Percentiles rank a stretch among this genome's conserved stretches.
These are phyloP conservation scores for Coprinopsis marcescibilis DNA, from an alignment of 768 basidiomycete species.

Conservation along the genomic window DNA sequence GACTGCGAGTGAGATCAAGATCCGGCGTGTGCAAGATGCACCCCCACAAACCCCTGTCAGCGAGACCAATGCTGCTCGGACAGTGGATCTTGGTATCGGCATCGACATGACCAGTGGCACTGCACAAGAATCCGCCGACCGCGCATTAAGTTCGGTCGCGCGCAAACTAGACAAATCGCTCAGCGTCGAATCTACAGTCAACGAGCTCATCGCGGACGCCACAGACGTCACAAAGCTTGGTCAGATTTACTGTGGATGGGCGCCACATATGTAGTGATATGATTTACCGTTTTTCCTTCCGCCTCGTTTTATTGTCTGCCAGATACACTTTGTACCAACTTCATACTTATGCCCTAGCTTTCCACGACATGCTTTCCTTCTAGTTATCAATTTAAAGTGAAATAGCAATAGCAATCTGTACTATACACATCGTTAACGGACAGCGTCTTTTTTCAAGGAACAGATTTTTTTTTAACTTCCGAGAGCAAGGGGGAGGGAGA, in stretches of 20 bases:
- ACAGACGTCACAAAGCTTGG: conserved; percentile 72
- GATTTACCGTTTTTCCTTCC: background rate
- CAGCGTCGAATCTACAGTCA: conserved; percentile 91
- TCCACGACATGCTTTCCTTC: background rate
- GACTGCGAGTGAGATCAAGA: conserved; percentile 74
- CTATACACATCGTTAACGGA: conserved; percentile 4
- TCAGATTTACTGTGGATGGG: conserved; percentile 61
- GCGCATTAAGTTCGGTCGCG: conserved; percentile 74
- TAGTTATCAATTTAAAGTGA: background rate
- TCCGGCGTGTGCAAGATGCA: conserved; percentile 55
- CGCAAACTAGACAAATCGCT: conserved; percentile 79
- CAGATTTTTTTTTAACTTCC: conserved; percentile 2
- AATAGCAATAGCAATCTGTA: conserved; percentile 5
- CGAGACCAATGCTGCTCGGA: conserved; percentile 20
- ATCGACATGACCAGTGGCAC: conserved; percentile 61
- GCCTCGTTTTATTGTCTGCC: background rate
- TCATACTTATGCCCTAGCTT: no score
- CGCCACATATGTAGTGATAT: conserved; percentile 26
- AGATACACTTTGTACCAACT: background rate
- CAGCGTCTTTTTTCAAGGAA: background rate
- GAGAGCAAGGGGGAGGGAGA: no score
- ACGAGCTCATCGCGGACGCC: conserved; percentile 86
- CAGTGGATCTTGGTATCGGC: conserved; percentile 36
- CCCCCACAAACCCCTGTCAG: conserved; percentile 23
- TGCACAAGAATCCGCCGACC: conserved; percentile 84